A percentile compares a stretch with the other conserved stretches of the same genome.
phyloP scores from a whole-genome alignment of 352 stramenopile species.

The Globisporangium radiosum region DNA sequence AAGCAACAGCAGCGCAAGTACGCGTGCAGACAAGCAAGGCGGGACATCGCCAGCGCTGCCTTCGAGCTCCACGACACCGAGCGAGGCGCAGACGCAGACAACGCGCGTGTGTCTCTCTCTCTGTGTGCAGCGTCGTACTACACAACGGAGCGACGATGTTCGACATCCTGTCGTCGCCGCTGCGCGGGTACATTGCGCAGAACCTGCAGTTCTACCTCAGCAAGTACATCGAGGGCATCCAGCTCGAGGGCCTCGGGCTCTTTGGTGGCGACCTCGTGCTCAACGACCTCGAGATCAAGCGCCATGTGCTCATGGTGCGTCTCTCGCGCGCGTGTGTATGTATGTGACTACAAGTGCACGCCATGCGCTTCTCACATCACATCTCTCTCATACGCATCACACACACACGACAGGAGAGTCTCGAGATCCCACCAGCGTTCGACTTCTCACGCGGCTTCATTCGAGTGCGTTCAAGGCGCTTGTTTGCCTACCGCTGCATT shows the following conservation, averaged over 20 bases:
- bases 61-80: no score
- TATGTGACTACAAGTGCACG: neutral
- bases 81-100: neutral
- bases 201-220: constrained; percentile 85
- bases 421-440: constrained; percentile 83
- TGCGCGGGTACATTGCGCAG: constrained; percentile 83
- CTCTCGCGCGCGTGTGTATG: neutral
- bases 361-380: no score
- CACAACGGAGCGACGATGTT: constrained; percentile 35
- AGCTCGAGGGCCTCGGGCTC: constrained; percentile 77
- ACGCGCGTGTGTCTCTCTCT: no score
- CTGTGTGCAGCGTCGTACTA: no score
- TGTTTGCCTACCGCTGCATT: no score
- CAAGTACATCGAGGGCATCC: constrained; percentile 89
- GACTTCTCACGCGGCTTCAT: constrained; percentile 85
- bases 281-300: constrained; percentile 87
- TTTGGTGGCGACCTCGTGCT: constrained; percentile 84
- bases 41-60: no score
- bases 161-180: constrained; percentile 78
- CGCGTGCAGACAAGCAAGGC: no score
- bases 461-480: constrained; percentile 25
- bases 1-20: no score
- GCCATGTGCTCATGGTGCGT: constrained; percentile 60
- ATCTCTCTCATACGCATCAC: neutral
- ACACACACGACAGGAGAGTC: constrained; percentile 39